A percentile compares a stretch with the other conserved stretches of the same genome.
phyloP scores from a whole-genome alignment of 345 rosid genomes.

The Syzygium grande region DNA sequence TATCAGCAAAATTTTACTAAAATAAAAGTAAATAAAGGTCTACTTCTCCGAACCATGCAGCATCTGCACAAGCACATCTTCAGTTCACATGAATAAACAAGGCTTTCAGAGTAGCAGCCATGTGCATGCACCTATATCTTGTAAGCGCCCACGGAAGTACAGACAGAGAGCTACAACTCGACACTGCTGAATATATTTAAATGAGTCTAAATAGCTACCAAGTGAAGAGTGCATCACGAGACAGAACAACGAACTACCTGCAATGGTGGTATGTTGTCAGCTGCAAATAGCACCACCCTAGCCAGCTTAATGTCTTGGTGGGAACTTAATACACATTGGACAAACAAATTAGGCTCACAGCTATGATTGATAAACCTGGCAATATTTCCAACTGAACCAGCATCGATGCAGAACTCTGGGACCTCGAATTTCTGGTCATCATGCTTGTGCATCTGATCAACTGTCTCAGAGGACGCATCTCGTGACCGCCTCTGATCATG shows the following conservation, averaged over 20 bases:
- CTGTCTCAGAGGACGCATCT: constrained; percentile 29
- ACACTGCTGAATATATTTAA: not conserved
- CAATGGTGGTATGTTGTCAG: constrained; percentile 88
- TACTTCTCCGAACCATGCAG: not conserved
- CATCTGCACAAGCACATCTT: not conserved
- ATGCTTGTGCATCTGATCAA: constrained; percentile 8
- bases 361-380: constrained; percentile 94
- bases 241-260: constrained; percentile 40
- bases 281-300: constrained; percentile 82
- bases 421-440: constrained; percentile 40
- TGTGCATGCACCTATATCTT: not conserved
- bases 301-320: constrained; percentile 83
- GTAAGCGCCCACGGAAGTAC: not conserved
- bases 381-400: constrained; percentile 68
- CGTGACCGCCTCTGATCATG: constrained; percentile 51
- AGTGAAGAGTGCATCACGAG: not conserved
- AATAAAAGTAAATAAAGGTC: not conserved
- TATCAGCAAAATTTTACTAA: not conserved
- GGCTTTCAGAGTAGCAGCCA: not conserved
- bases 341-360: constrained; percentile 90
- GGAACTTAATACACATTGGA: constrained; percentile 75
- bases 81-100: not conserved
- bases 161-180: not conserved
- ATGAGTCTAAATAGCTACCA: not conserved
- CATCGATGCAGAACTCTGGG: constrained; percentile 94